Base-by-base conservation (phyloP, 2,329 filamentous ascomycete species). In the Diaporthe sp. region DNA sequence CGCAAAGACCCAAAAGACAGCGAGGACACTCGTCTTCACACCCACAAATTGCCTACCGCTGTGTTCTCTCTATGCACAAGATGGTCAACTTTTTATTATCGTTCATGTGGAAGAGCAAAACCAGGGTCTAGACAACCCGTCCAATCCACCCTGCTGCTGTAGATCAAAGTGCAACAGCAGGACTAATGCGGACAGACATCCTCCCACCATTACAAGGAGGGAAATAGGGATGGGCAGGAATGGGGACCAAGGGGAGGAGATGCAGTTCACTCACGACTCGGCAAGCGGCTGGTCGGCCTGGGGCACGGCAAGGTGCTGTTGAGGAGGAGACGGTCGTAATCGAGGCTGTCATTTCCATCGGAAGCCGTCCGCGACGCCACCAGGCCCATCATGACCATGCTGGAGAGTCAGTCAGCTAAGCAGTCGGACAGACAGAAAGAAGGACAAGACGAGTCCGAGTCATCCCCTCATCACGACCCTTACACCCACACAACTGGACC, bases 41-140 rank as follows among this genome's bases (percentile, higher is more conserved):
- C 86, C 88, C 89, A 91, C 89, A 85, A 86, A 87, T 88, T 91
- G 88, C 90, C 90, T 91, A 87, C 90, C 90, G 89, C 86, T 89
- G 84, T 86, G 88, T 87, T 86, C 84, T 85, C 81, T 87, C 86
- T 84, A 86, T 91, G 87, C 88, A 87, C 88, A 86, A 84, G 86
- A 84, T 86, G 89, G 90, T 91, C 86, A 90, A 68, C 65, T 87
- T 90, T 89, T 83, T 83, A 84, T 65, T 87, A 86, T 91, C 89
- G 88, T 88, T 89, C 85, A 81, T 83, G 89, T 91, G 90, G 90
- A 88, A 92, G 89, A 91, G 87, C 80, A 88, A 91, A 81, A 85
- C 84, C 83, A 87, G 83, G 90, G 90, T 89, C 90, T 91, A 91
- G 90, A 92, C 90, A 92, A 89, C 90, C 90, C 82, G 89, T 90